Evolutionary conservation across 495 filamentous ascomycete genomes (phyloP), one percentile per base, ranked within the genome.

Genomic region (Tuber melanosporum): DNA sequence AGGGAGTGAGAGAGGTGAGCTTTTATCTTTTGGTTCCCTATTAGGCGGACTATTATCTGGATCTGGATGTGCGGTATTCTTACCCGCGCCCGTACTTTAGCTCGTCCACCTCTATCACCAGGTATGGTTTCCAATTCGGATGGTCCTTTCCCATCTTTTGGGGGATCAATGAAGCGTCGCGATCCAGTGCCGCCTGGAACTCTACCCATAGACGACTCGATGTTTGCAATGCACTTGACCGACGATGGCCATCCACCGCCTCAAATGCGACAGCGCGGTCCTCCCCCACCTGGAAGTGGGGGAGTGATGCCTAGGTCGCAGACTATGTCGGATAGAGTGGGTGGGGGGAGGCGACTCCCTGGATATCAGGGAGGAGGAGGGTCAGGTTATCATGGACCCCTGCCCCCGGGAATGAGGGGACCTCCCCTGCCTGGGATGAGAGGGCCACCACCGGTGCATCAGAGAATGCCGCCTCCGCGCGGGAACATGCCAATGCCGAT

Each of bases 201-300:
- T 52, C 66, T 80, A 22, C 78, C 78, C 2, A 80, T 80, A 42
- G 78, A 80, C 62, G 77, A 80, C 36, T 43, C 73, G 7, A 80
- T 80, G 77, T 66, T 80, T 57, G 32, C 19, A 26, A 76, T 80
- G 78, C 80, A 71, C 36, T 44, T 80, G 26, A 49, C 20, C 15
- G 78, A 52, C 49, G 43, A 70, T 66, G 71, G 49, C 32, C 26
- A n/a, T 47, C 20, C 66, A 41, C 26, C 74, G 19, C 71, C 75
- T 47, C 46, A 42, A 41, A 43, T 72, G 32, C 71, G 36, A 22
- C 73, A 75, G 22, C 78, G 77, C 32, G 77, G 78, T 0, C 76
- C 73, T 42, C 75, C 72, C 57, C 74, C 70, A 19, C 76, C 77
- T 52, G 47, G 57, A 32, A n/a, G 26, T 32, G 57, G 71, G 70